Base-by-base conservation (phyloP, 202 grass and related monocot genomes). In the Panicum virgatum region DNA sequence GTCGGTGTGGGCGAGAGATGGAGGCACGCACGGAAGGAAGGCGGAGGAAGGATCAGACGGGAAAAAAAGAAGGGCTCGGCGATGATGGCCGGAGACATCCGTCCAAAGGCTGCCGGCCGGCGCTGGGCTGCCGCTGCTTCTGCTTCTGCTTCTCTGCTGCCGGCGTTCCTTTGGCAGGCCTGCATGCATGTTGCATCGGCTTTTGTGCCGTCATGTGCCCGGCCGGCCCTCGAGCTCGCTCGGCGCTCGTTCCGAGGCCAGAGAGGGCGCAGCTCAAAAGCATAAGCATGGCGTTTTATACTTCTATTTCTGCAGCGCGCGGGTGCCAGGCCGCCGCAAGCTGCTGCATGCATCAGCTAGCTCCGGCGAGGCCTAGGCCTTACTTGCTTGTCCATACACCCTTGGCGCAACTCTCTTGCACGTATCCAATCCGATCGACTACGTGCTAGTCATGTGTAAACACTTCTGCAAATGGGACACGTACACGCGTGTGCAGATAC, bases 251-350 rank as follows among this genome's bases (percentile, higher is more conserved):
- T 61, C 75, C 76, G 40, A 88, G 73, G 75, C 86, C 51, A 47
- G 46, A 47, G 45, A 23, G 20, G 44, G 27, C 32, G 62, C 34
- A 54, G 63, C 62, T 85, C 68, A 85, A 89, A 82, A 89, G 82
- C 87, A 82, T 59, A 11, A 59, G 58, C 82, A 70, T 89, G 87
- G 87, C 82, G 82, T 89, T 89, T 77, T 86, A n/a, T n/a, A n/a
- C n/a, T n/a, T n/a, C n/a, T n/a, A 78, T 71, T 69, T 83, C 66
- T 60, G 73, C 58, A 65, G 18, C 78, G 37, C 7, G 77, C 50
- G 38, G 76, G 45, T 19, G 85, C 27, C n/a, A n/a, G 50, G 11
- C 62, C 71, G 53, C 72, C 53, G 46, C 71, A 62, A 25, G 62
- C 32, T 11, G 44, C 52, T 3, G 56, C 20, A 38, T 13, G 62